Evolutionary conservation across 2,329 filamentous ascomycete species (phyloP), one percentile per base, ranked within the genome.

Genomic region (Bipolaris cookei): DNA sequence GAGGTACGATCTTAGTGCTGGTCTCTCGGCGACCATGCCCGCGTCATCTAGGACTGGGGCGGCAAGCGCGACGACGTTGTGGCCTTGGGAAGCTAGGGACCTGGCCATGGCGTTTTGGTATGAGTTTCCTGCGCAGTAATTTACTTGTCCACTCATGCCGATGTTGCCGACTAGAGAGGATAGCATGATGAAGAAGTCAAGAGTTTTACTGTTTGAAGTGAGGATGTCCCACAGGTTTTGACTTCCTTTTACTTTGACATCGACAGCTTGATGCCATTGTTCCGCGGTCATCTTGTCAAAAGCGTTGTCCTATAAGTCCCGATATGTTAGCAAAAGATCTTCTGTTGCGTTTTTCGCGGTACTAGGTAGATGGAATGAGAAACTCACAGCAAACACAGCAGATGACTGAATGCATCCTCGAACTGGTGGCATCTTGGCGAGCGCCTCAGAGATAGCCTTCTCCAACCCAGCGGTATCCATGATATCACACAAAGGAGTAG

Each of bases 171-270:
- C 53, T 4, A 68, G 57, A 0, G 74, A 77, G 1, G 75, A 77
- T 43, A 74, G 69, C n/a, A 75, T 47, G 42, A 78, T 62, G 59
- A 79, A 78, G 61, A 78, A 79, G 34, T 79, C 76, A 1, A 79
- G 64, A 0, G 68, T 20, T 14, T 4, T 7, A 11, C 37, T 14
- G 11, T 25, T 42, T 14, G 30, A 30, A 8, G 32, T 16, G 39
- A 11, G 46, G 1, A 49, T 52, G 1, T 64, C 39, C 60, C 71
- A 69, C 8, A 73, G 45, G 41, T 69, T 71, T 61, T 64, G 67
- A 2, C 67, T 64, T 3, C 71, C 71, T 11, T 57, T 13, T 0
- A 66, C 51, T 49, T 72, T 71, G 13, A 63, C 51, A 0, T 35
- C 3, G 3, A 58, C 37, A 2, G 55, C 59, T 1, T 46, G 34